Evolutionary conservation across 2,329 filamentous ascomycete genomes (phyloP).

Genomic region (Pochonia chlamydosporia): DNA sequence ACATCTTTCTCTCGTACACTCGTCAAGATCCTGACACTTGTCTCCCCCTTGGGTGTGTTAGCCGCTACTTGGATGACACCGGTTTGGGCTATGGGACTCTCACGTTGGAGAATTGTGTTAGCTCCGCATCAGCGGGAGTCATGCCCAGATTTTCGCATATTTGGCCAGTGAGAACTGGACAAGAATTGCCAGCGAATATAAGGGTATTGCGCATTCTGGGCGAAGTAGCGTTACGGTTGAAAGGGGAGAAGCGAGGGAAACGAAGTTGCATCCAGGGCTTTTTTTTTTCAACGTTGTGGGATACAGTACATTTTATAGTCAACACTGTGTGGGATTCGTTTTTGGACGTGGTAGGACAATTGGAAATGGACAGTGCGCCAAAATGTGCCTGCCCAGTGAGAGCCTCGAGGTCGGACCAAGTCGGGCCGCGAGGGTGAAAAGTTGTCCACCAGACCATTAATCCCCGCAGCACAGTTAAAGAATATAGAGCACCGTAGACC

Average conservation of each 20-base stretch:
- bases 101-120: conserved; percentile 67
- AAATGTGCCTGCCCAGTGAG: no score
- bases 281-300: no score
- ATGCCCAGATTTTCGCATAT: conserved; percentile 66
- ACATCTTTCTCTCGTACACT: conserved; percentile 96
- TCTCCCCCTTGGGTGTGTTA: conserved; percentile 51
- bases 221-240: conserved; percentile 17
- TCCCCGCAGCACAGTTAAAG: no score
- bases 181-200: conserved; percentile 63
- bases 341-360: no score
- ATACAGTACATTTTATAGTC: no score
- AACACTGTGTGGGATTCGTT: no score
- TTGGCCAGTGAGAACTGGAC: conserved; percentile 56
- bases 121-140: conserved; percentile 57
- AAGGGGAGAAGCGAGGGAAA: conserved; percentile 12
- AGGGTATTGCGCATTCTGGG: conserved; percentile 57
- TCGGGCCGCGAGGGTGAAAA: no score
- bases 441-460: no score
- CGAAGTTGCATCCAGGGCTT: conserved; percentile 17
- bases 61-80: no score
- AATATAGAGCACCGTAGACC: no score
- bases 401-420: no score
- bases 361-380: no score
- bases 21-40: conserved; percentile 62
- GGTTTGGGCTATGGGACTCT: conserved; percentile 34